Evolutionary conservation across 2,329 filamentous ascomycete genomes (phyloP).

Genomic region (Aspergillus viridinutans): DNA sequence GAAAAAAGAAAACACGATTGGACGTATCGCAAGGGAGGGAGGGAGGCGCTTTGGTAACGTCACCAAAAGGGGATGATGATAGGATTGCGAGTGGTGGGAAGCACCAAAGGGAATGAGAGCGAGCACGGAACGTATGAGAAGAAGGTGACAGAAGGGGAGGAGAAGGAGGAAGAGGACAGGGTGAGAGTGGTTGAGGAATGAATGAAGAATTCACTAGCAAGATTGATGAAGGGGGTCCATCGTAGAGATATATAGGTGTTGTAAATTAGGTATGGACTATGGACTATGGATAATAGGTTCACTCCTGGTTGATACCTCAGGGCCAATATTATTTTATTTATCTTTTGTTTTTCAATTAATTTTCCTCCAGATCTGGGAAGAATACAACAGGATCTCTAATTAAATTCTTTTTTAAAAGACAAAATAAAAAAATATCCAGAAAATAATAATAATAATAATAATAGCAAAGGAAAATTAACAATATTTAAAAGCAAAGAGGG

Average conservation of each 20-base stretch:
- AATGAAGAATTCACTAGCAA: constrained; percentile 22
- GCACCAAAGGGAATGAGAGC: constrained; percentile 8
- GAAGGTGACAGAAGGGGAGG: constrained; percentile 6
- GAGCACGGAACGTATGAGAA: constrained; percentile 11
- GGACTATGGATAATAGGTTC: background rate
- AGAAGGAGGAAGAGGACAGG: constrained; percentile 10
- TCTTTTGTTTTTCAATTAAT: background rate
- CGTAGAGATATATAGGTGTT: constrained; percentile 30
- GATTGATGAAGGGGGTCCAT: constrained; percentile 25
- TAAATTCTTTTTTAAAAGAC: background rate
- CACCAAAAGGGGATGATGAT: constrained; percentile 6
- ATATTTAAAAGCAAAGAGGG: constrained; percentile 2
- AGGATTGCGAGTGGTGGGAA: background rate
- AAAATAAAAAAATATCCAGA: constrained; percentile 4
- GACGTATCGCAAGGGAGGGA: constrained; percentile 22
- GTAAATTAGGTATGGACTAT: background rate
- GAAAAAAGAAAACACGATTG: constrained; percentile 10
- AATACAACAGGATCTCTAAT: constrained; percentile 5
- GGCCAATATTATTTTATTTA: background rate
- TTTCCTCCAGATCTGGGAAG: background rate
- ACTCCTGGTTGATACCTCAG: background rate
- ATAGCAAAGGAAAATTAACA: background rate
- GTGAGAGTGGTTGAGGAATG: constrained; percentile 17
- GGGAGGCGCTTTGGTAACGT: constrained; percentile 16
- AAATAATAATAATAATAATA: constrained; percentile 6